Evolutionary conservation across 192 early-diverging fungal genomes (phyloP).

Genomic region (Backusella circina): DNA sequence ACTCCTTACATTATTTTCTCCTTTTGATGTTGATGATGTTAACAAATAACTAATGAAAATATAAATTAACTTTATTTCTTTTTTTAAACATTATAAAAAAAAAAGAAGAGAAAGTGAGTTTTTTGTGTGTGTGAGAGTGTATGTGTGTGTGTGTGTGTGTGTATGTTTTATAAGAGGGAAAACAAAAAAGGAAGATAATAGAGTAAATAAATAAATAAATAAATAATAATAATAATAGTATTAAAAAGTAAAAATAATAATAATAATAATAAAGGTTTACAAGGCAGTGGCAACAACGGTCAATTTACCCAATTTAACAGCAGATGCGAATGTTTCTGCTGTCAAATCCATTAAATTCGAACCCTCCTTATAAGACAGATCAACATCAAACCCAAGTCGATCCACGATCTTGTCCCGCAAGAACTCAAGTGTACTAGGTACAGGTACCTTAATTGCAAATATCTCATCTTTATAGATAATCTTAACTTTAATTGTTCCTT

Average conservation of each 20-base stretch:
- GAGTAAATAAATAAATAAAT: background rate
- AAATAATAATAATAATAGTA: background rate
- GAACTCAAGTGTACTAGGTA: constrained; percentile 47
- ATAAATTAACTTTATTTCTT: background rate
- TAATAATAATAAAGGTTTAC: background rate
- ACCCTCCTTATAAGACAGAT: constrained; percentile 39
- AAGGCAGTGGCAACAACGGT: constrained; percentile 34
- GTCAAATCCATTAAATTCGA: background rate
- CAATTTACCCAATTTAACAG: constrained; percentile 37
- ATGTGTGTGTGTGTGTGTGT: background rate
- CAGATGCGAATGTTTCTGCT: constrained; percentile 35
- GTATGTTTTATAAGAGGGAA: background rate
- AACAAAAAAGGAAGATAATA: background rate
- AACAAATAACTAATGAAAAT: background rate
- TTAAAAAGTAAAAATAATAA: background rate
- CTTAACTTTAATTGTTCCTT: constrained; percentile 62
- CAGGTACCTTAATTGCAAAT: constrained; percentile 67
- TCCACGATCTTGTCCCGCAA: constrained; percentile 60
- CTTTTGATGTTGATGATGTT: background rate
- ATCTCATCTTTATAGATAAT: constrained; percentile 67
- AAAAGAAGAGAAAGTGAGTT: background rate
- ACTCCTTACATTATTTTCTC: background rate
- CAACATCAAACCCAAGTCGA: constrained; percentile 42
- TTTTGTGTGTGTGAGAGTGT: background rate
- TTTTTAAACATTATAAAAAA: background rate